Evolutionary conservation across 768 basidiomycete species (phyloP), one percentile per base, ranked within the genome.

Genomic region (Kwoniella newhampshirensis): DNA sequence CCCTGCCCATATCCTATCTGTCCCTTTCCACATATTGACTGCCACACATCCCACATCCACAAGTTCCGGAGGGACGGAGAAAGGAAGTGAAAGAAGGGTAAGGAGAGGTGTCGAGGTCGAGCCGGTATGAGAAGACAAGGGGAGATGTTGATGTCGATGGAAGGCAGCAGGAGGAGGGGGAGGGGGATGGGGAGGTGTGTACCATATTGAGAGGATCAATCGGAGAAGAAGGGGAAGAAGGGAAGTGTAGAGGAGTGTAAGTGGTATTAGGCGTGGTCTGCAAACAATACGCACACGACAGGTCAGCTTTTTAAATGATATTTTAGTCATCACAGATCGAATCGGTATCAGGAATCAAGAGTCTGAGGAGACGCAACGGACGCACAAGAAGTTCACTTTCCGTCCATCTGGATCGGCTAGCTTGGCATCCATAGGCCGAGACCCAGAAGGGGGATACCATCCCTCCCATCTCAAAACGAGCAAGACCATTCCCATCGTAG

Each of bases 191-290:
- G 40, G 44, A 1, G 65, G 59, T 2, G 59, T 51, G 30, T 68
- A 63, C 70, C 72, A 77, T 46, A 77, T 73, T 0, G 63, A 65
- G 9, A 77, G 62, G 32, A 73, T 18, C 1, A 76, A 59, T 37
- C 74, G 75, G 17, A 77, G 71, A 30, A 73, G 54, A 7, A 74
- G 66, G 9, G 70, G 73, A 0, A 75, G 60, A 2, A 75, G 54
- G 7, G 75, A 73, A 9, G 75, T 67, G 44, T 70, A 73, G 2
- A 73, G 63, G 5, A 76, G 56, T 0, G 74, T 73, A 12, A 77
- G 60, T 3, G 74, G 60, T 35, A 77, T 66, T 18, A 76, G 58
- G 7, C 41, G 39, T 1, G 68, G 67, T 40, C 70, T 72, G 47
- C 32, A 32, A 6, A 32, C 13, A 18, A 32, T 11, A 42, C 39